phyloP scores from a whole-genome alignment of 2,329 filamentous ascomycete species.

The Diplocarpon rosae region DNA sequence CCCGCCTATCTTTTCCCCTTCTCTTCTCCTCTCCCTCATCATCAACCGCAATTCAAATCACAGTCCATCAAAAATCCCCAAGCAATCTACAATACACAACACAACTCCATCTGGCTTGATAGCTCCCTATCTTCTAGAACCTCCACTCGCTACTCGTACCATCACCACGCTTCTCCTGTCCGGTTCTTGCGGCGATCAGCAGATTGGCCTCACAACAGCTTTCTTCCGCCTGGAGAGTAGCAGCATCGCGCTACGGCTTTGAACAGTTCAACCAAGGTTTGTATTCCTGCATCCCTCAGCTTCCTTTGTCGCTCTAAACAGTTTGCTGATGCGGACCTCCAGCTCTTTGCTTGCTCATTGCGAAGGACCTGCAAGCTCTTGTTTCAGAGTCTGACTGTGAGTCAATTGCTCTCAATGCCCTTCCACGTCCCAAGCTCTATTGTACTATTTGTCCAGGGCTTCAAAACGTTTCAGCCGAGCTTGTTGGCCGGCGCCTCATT shows the following conservation, averaged over 20 bases:
- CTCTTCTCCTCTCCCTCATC: not conserved
- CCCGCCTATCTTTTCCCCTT: not conserved
- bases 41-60: not conserved
- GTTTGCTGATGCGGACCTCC: conserved; percentile 9
- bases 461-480: not conserved
- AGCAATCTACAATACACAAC: not conserved
- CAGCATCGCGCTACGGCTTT: conserved; percentile 2
- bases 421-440: not conserved
- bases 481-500: no score
- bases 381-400: conserved; percentile 19
- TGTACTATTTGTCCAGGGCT: not conserved
- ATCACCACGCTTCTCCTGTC: conserved; percentile 11
- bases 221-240: conserved; percentile 3
- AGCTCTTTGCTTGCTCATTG: conserved; percentile 15
- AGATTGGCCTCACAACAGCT: conserved; percentile 3
- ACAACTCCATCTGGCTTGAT: conserved; percentile 27
- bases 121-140: conserved; percentile 29
- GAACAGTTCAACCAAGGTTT: conserved; percentile 14
- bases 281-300: not conserved
- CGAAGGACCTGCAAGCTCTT: conserved; percentile 11
- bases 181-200: conserved; percentile 10
- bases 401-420: conserved; percentile 3
- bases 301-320: not conserved
- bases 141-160: conserved; percentile 24
- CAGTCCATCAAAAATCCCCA: not conserved